Evolutionary conservation across 1,284 basidiomycete species (phyloP).

Genomic region (Fomitopsis pinicola): DNA sequence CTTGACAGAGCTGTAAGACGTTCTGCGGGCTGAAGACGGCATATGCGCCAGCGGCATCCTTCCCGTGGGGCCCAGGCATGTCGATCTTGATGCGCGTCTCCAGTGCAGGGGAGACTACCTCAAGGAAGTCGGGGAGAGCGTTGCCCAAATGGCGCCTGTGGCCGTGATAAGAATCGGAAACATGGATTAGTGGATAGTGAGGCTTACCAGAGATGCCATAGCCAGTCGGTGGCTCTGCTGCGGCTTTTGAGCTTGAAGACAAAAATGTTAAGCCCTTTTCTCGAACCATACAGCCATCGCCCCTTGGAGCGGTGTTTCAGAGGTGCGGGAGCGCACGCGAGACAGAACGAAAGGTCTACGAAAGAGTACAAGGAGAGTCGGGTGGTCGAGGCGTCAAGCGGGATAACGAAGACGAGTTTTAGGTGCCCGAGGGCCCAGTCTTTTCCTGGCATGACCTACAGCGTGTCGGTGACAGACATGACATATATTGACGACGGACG

Average conservation of each 20-base stretch:
- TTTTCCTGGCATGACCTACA: constrained; percentile 55
- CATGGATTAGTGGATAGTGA: background rate
- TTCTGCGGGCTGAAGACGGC: constrained; percentile 54
- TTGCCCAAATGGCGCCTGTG: constrained; percentile 59
- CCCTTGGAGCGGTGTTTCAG: constrained; percentile 36
- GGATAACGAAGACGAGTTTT: constrained; percentile 65
- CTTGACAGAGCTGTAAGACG: constrained; percentile 54
- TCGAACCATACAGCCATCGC: constrained; percentile 37
- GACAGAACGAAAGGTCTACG: constrained; percentile 74
- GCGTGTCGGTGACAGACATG: constrained; percentile 3
- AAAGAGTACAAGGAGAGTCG: constrained; percentile 77
- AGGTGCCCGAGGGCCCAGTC: constrained; percentile 65
- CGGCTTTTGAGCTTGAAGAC: constrained; percentile 74
- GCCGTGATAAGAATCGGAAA: background rate
- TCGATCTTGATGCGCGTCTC: constrained; percentile 63
- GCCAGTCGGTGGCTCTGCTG: constrained; percentile 75
- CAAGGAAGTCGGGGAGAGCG: constrained; percentile 39
- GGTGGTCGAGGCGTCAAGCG: constrained; percentile 55
- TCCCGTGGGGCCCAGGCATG: constrained; percentile 44
- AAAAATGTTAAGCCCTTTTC: constrained; percentile 73
- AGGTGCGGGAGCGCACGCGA: constrained; percentile 61
- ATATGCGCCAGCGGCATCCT: constrained; percentile 32
- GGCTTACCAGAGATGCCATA: constrained; percentile 73
- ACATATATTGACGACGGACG: constrained; percentile 19
- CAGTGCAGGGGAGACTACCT: constrained; percentile 42